These are phyloP conservation scores for Gloeophyllum trabeum DNA, from an alignment of 768 basidiomycete genomes.

Conservation along the genomic window DNA sequence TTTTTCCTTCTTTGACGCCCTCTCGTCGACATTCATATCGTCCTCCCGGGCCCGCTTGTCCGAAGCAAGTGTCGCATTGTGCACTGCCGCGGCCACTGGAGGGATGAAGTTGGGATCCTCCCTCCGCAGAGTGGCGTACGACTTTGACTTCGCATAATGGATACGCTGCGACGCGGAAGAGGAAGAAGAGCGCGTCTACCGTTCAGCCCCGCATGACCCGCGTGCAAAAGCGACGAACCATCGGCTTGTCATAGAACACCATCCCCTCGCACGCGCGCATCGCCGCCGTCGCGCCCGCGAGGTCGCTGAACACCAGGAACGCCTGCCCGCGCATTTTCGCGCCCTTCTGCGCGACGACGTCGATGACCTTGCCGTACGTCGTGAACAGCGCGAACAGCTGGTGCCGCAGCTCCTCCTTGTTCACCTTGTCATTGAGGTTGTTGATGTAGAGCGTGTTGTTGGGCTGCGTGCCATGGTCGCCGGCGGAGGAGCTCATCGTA, in stretches of 20 bases:
- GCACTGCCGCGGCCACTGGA: conserved; percentile 50
- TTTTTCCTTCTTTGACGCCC: conserved; percentile 49
- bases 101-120: conserved; percentile 79
- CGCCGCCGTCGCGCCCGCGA: conserved; percentile 83
- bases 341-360: conserved; percentile 83
- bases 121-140: conserved; percentile 67
- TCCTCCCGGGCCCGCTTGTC: conserved; percentile 66
- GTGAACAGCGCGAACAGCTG: conserved; percentile 87
- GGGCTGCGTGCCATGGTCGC: conserved; percentile 36
- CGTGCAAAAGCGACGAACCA: conserved; percentile 42
- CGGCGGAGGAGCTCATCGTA: not conserved
- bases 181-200: too few species aligned
- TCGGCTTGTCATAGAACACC: conserved; percentile 84
- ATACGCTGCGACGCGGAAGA: conserved; percentile 50
- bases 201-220: conserved; percentile 8
- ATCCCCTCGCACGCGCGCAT: conserved; percentile 91
- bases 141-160: conserved; percentile 82
- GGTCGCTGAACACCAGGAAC: conserved; percentile 91
- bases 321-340: conserved; percentile 88
- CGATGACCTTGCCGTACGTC: conserved; percentile 88
- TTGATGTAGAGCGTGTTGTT: conserved; percentile 86
- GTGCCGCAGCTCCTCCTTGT: conserved; percentile 77
- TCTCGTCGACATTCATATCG: conserved; percentile 38
- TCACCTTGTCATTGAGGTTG: conserved; percentile 87
- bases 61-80: conserved; percentile 18